phyloP scores from a whole-genome alignment of 1,284 basidiomycete species.

The Irpex sp. region DNA sequence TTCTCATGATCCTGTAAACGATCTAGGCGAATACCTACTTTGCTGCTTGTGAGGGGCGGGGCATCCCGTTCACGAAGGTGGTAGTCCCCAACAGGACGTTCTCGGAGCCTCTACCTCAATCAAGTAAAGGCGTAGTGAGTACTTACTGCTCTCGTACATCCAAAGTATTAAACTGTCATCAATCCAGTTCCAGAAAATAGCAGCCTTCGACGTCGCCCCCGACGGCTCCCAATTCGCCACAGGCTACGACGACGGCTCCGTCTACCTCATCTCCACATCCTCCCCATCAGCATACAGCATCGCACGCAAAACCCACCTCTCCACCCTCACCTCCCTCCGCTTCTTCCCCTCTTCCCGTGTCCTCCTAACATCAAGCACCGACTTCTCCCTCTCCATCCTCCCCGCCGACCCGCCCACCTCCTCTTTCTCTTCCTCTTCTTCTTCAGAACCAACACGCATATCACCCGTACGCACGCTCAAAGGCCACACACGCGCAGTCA shows the following conservation, averaged over 20 bases:
- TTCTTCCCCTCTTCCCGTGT: conserved; percentile 66
- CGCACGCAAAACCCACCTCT: conserved; percentile 48
- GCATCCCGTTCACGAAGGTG: conserved; percentile 42
- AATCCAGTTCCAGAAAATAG: conserved; percentile 39
- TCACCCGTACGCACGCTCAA: conserved; percentile 56
- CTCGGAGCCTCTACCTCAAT: conserved; percentile 38
- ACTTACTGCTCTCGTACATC: background rate
- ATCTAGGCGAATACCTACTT: background rate
- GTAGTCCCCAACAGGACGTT: conserved; percentile 42
- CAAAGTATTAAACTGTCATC: background rate
- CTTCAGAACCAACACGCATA: conserved; percentile 25
- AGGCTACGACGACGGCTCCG: conserved; percentile 55
- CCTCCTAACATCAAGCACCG: conserved; percentile 58
- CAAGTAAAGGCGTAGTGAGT: conserved; percentile 34
- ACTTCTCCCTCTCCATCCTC: conserved; percentile 59
- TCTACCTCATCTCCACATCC: conserved; percentile 39
- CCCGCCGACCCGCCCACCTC: conserved; percentile 46
- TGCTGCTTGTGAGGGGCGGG: conserved; percentile 31
- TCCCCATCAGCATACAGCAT: conserved; percentile 14
- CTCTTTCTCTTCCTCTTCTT: conserved; percentile 13
- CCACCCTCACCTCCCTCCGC: conserved; percentile 49
- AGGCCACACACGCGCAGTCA: conserved; percentile 65
- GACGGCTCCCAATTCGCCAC: conserved; percentile 56
- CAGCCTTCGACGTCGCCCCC: conserved; percentile 58
- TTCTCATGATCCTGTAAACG: conserved; percentile 21